Evolutionary conservation across 805 yeast species (phyloP), one percentile per base, ranked within the genome.

Genomic region (Metschnikowia henanensis): DNA sequence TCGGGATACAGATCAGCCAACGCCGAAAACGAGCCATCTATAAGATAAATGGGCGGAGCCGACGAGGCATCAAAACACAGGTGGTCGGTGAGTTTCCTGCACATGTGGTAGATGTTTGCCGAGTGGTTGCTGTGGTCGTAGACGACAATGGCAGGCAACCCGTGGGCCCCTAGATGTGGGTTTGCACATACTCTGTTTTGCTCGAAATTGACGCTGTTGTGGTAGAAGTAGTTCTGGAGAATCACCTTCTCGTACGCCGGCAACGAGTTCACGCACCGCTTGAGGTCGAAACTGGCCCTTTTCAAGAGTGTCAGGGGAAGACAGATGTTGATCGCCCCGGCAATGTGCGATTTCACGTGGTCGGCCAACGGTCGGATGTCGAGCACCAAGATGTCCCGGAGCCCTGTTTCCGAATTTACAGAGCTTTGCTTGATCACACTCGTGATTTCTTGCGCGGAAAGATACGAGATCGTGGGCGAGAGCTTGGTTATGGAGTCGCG

Each of bases 281-380:
- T 68, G 43, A 91, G 68, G 3, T 81, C 80, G 56, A 87, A 91
- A 41, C 83, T 84, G 25, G 81, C 70, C 51, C 98, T 76, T 59
- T 83, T 86, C 50, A 91, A 67, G 32, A 91, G 70, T 0, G 97
- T 91, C n/a, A 96, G 84, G 2, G 98, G 97, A 12, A 91, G 66
- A 61, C 95, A 87, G 29, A 92, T 75, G 59, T 88, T 88, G 35
- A 87, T 69, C 0, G 97, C 77, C 32, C 76, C 70, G 4, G 54
- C 56, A 10, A 92, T 62, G 49, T 83, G 89, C 2, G 73, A 58
- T 46, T 72, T 76, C 33, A 82, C 74, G 59, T 70, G 88, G 45
- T 87, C 92, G 19, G 86, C 81, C 58, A 82, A 88, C 0, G 97
- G 87, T 43, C 98, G 70, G 9, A 86, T 83, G 60, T 91, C 98